Evolutionary conservation across 106 monocot species (phyloP).

Genomic region (Alisma plantagoaquatica): DNA sequence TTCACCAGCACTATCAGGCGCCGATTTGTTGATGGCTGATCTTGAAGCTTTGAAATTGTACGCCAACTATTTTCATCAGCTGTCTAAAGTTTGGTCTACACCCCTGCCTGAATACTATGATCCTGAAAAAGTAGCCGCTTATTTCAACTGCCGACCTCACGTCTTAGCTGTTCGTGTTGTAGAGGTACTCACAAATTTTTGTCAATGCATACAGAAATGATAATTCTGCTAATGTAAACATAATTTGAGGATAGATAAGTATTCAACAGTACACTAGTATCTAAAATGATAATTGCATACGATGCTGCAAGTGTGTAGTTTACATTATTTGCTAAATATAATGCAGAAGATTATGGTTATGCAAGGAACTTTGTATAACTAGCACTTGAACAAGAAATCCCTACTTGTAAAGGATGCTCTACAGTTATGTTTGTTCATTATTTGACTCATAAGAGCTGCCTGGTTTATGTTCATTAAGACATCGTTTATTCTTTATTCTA

Average conservation of each 20-base stretch:
- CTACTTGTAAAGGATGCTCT: no score
- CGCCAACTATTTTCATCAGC: constrained; percentile 23
- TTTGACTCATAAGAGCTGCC: no score
- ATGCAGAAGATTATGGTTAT: no score
- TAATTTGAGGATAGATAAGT: no score
- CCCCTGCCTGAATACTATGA: constrained; percentile 77
- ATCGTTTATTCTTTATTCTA: no score
- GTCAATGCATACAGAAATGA: background rate
- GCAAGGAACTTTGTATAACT: background rate
- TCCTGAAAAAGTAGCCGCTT: constrained; percentile 36
- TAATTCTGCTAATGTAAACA: background rate
- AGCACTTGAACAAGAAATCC: background rate
- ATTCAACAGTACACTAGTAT: background rate
- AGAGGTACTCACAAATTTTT: constrained; percentile 32
- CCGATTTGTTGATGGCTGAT: constrained; percentile 76
- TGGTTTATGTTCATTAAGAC: no score
- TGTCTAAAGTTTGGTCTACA: constrained; percentile 31
- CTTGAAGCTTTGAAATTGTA: constrained; percentile 62
- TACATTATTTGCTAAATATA: background rate
- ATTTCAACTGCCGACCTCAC: constrained; percentile 80
- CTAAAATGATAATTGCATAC: background rate
- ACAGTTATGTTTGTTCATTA: no score
- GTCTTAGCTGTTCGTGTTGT: constrained; percentile 43
- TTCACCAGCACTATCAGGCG: constrained; percentile 50
- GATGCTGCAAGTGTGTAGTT: background rate